Base-by-base conservation (phyloP, 192 early-diverging fungal species). In the Bifiguratus adelaidae region DNA sequence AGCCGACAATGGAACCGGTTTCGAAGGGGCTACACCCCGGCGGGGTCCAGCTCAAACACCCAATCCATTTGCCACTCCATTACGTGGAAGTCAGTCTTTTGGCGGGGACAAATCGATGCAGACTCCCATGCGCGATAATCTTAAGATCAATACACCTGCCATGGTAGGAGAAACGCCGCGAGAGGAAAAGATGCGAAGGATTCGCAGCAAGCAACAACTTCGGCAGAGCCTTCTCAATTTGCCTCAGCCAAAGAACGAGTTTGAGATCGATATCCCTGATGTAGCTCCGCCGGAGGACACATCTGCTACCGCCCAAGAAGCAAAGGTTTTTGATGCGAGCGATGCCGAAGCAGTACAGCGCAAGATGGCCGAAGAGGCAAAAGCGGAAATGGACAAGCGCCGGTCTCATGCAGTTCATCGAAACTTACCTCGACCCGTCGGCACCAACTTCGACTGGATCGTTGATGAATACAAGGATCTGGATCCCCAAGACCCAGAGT, bases 221-320 rank as follows among this genome's bases (percentile, higher is more conserved):
- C 55, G 76, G 21, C 72, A 68, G 40, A 73, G 82, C 25, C 80
- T 95, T 19, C 67, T 67, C 3, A 45, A 63, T 20, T 63, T 99
- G 12, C 95, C 95, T 1, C 69, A 74, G 47, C 95, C 95, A 30
- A 85, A 83, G 35, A 96, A 95, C 58, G 88, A 94, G 49, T 92
- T 93, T 61, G 86, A 92, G 46, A 79, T 98, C 45, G 80, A 87
- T 8, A 59, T 94, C 41, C 95, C 92, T 1, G 83, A 89, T 16
- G 41, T 65, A 23, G 47, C 51, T 24, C 56, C 67, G 16, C 52
- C 45, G 8, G 62, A 70, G 5, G 58, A 58, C n/a, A n/a, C n/a
- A n/a, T n/a, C n/a, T n/a, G n/a, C n/a, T n/a, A n/a, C n/a, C n/a
- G n/a, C n/a, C n/a, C n/a, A n/a, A n/a, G n/a, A n/a, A n/a, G n/a